Evolutionary conservation across 2,329 filamentous ascomycete species (phyloP).

Genomic region (Dothideomycetes sp.): DNA sequence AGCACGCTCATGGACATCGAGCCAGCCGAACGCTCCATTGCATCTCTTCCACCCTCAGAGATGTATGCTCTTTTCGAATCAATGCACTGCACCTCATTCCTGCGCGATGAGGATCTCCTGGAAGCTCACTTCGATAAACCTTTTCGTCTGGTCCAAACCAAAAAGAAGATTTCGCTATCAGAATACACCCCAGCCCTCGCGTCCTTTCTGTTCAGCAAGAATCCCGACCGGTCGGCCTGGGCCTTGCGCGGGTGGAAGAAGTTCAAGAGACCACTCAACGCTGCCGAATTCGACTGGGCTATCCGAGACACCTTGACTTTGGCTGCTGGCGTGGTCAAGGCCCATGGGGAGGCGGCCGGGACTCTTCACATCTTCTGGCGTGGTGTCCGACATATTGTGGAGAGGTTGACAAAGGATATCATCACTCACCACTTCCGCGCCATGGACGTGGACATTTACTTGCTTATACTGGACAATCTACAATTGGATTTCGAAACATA

Average conservation of each 20-base stretch:
- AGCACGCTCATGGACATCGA: conserved; percentile 32
- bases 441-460: conserved; percentile 60
- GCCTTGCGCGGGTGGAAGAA: conserved; percentile 58
- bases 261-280: conserved; percentile 51
- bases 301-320: conserved; percentile 62
- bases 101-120: conserved; percentile 46
- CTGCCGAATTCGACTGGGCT: conserved; percentile 77
- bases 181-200: conserved; percentile 73
- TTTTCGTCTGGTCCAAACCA: conserved; percentile 69
- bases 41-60: conserved; percentile 44
- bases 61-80: conserved; percentile 80
- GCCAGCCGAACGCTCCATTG: conserved; percentile 38
- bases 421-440: conserved; percentile 69
- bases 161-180: conserved; percentile 65
- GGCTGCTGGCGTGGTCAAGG: conserved; percentile 53
- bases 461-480: conserved; percentile 54
- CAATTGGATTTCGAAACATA: conserved; percentile 42
- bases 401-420: conserved; percentile 58
- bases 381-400: conserved; percentile 63
- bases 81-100: conserved; percentile 70
- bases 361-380: conserved; percentile 68
- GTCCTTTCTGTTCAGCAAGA: conserved; percentile 69
- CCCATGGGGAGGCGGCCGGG: conserved; percentile 38
- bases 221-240: conserved; percentile 54
- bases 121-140: conserved; percentile 63